Conservation (phyloP, 2,329 filamentous ascomycete species). For the Fusarium sp. region DNA sequence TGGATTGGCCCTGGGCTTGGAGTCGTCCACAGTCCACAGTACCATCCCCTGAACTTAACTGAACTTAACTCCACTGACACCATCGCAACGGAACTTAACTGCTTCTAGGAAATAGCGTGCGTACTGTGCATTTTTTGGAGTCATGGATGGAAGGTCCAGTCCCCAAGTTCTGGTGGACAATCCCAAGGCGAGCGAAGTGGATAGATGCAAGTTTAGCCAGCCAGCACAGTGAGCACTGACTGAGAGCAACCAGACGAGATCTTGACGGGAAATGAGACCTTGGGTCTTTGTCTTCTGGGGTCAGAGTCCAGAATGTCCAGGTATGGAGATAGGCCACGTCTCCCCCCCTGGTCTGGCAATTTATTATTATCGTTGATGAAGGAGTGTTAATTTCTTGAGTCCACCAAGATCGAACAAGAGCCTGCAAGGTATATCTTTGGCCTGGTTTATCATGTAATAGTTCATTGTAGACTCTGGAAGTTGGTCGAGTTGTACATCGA, state of each 20-base stretch:
- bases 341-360: conserved; percentile 42
- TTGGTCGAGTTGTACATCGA: not conserved
- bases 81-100: conserved; percentile 21
- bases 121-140: conserved; percentile 27
- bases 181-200: conserved; percentile 24
- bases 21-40: not conserved
- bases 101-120: conserved; percentile 29
- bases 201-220: not conserved
- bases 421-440: conserved; percentile 12
- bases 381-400: conserved; percentile 43
- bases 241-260: conserved; percentile 14
- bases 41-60: conserved; percentile 8
- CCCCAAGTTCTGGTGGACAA: conserved; percentile 20
- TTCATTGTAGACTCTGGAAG: not conserved
- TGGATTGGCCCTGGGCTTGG: not conserved
- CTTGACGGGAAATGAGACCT: conserved; percentile 43
- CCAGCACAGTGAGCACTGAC: conserved; percentile 10
- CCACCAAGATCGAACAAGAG: conserved; percentile 33
- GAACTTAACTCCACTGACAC: conserved; percentile 30
- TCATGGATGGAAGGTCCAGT: conserved; percentile 9
- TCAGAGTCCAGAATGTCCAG: conserved; percentile 31
- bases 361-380: conserved; percentile 39
- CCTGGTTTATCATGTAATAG: conserved; percentile 1
- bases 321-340: conserved; percentile 28
- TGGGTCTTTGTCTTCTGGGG: conserved; percentile 29